phyloP scores from a whole-genome alignment of 2,329 filamentous ascomycete species.

The Cyphellophora europaea region DNA sequence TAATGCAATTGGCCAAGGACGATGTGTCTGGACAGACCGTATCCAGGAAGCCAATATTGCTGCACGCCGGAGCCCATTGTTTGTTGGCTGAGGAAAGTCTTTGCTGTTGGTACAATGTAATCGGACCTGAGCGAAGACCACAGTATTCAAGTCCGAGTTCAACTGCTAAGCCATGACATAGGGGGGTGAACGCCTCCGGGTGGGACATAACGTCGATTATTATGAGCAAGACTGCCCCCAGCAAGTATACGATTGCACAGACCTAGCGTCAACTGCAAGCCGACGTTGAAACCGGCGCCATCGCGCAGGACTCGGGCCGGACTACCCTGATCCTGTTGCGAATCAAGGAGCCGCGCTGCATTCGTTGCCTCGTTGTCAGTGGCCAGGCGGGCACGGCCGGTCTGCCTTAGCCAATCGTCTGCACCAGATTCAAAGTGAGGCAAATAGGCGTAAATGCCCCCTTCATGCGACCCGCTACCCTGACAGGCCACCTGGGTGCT shows the following conservation, averaged over 20 bases:
- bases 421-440: neutral
- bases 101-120: neutral
- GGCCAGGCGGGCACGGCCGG: neutral
- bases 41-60: slow-evolving; percentile 41
- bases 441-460: too few species aligned
- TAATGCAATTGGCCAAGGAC: slow-evolving; percentile 40
- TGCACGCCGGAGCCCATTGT: slow-evolving; percentile 12
- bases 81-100: neutral
- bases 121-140: too few species aligned
- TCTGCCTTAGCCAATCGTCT: neutral
- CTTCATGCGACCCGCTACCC: too few species aligned
- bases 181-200: too few species aligned
- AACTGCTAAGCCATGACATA: too few species aligned
- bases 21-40: slow-evolving; percentile 38
- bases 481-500: too few species aligned
- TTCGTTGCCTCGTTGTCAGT: slow-evolving; percentile 1
- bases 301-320: neutral
- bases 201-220: too few species aligned
- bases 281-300: neutral
- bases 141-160: too few species aligned
- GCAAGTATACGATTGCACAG: neutral
- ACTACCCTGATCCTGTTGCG: neutral
- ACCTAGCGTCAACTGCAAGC: neutral
- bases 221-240: neutral
- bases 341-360: neutral